Percentiles rank a stretch among this genome's conserved stretches.
Evolutionary conservation across 108 stramenopile species (phyloP).

Genomic region (Cyclotella atomus): DNA sequence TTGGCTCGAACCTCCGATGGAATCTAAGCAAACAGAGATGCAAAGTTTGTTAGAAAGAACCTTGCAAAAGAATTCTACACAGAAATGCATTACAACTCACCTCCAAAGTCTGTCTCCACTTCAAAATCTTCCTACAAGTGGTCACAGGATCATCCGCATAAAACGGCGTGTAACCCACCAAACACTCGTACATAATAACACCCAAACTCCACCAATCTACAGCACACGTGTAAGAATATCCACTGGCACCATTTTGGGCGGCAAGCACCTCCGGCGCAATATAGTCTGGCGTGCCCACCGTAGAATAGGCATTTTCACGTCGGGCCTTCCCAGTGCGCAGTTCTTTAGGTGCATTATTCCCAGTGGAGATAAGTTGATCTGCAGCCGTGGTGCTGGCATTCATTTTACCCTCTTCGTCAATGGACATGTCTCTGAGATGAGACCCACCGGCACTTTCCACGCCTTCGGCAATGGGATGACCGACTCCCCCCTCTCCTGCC

Average conservation of each 20-base stretch:
- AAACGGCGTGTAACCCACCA: conserved; percentile 99
- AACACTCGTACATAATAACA: conserved; percentile 99
- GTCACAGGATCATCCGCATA: conserved; percentile 98
- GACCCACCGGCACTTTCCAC: conserved; percentile 45
- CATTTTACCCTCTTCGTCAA: conserved; percentile 59
- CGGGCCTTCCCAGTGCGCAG: conserved; percentile 75
- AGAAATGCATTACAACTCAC: conserved; percentile 23
- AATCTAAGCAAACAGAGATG: conserved; percentile 46
- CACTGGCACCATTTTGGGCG: conserved; percentile 90
- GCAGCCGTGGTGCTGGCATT: not conserved
- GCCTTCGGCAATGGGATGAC: conserved; percentile 38
- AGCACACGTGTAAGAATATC: conserved; percentile 95
- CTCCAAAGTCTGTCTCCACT: conserved; percentile 89
- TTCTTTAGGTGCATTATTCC: conserved; percentile 27
- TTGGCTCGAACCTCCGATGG: conserved; percentile 81
- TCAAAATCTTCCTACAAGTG: conserved; percentile 97
- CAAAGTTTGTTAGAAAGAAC: not conserved
- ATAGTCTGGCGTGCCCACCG: conserved; percentile 99
- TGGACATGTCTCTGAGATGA: conserved; percentile 84
- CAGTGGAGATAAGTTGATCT: not conserved
- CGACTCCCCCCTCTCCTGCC: conserved; percentile 14
- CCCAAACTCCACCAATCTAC: conserved; percentile 99
- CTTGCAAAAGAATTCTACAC: not conserved
- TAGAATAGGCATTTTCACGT: conserved; percentile 96
- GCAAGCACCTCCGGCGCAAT: conserved; percentile 99